Evolutionary conservation across 1,139 yeast species (phyloP).

Genomic region (Casaregolazyma lundiana): DNA sequence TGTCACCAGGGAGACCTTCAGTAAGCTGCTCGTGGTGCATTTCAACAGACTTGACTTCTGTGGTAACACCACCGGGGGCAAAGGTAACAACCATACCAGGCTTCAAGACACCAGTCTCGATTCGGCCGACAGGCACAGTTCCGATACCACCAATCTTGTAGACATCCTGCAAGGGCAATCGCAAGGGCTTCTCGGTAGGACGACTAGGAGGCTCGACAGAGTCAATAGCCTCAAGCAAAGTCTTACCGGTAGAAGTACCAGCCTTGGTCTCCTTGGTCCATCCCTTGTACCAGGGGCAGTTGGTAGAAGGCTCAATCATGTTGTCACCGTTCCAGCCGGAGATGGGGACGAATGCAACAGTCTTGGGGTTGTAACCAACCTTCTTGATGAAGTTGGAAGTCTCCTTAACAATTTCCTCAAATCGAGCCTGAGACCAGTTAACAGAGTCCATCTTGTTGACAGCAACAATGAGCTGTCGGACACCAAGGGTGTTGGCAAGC

Average conservation of each 20-base stretch:
- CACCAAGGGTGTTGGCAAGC: constrained; percentile 88
- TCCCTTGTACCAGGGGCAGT: constrained; percentile 92
- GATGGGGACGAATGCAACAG: constrained; percentile 87
- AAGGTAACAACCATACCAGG: constrained; percentile 88
- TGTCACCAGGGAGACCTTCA: constrained; percentile 92
- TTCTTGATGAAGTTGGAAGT: constrained; percentile 85
- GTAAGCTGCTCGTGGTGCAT: constrained; percentile 88
- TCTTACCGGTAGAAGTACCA: constrained; percentile 76
- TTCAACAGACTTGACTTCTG: constrained; percentile 91
- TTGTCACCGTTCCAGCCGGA: constrained; percentile 95
- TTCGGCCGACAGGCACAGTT: constrained; percentile 93
- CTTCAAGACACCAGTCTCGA: constrained; percentile 88
- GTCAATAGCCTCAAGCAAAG: constrained; percentile 83
- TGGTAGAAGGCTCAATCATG: constrained; percentile 78
- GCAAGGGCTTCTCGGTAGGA: constrained; percentile 87
- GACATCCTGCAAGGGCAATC: constrained; percentile 88
- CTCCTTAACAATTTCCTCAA: constrained; percentile 78
- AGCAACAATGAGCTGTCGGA: constrained; percentile 81
- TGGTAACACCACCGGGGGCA: constrained; percentile 90
- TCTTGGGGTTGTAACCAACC: constrained; percentile 91
- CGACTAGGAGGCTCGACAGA: constrained; percentile 80
- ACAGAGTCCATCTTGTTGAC: constrained; percentile 94
- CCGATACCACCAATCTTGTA: constrained; percentile 94
- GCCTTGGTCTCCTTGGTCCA: constrained; percentile 79
- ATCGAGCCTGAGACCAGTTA: constrained; percentile 78